Evolutionary conservation across 1,284 basidiomycete genomes (phyloP).

Genomic region (Tilletia indica): DNA sequence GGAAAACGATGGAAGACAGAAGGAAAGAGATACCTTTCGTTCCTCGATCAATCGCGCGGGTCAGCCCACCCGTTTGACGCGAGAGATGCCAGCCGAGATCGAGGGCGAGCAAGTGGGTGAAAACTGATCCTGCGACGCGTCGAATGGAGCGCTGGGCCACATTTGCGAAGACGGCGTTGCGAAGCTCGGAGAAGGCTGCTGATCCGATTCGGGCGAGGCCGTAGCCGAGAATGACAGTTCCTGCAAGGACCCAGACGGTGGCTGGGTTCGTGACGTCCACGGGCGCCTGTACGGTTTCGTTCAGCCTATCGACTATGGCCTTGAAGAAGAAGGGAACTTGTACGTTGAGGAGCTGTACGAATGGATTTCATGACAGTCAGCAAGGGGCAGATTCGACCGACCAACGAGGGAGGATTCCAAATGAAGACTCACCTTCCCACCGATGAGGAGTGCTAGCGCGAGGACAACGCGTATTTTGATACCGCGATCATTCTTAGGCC

Average conservation of each 20-base stretch:
- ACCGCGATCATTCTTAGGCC: slow-evolving; percentile 62
- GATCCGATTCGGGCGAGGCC: slow-evolving; percentile 86
- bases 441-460: slow-evolving; percentile 77
- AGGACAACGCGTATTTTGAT: slow-evolving; percentile 72
- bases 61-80: slow-evolving; percentile 90
- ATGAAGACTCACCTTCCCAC: slow-evolving; percentile 70
- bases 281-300: slow-evolving; percentile 57
- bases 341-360: slow-evolving; percentile 76
- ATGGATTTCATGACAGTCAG: too few species aligned
- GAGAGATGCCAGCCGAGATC: slow-evolving; percentile 90
- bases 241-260: slow-evolving; percentile 87
- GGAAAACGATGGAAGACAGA: slow-evolving; percentile 87
- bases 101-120: slow-evolving; percentile 84
- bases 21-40: slow-evolving; percentile 98
- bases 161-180: slow-evolving; percentile 94
- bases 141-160: slow-evolving; percentile 92
- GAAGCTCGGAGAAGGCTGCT: slow-evolving; percentile 81
- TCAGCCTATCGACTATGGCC: slow-evolving; percentile 80
- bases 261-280: slow-evolving; percentile 73
- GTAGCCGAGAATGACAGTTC: slow-evolving; percentile 84
- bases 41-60: slow-evolving; percentile 91
- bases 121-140: slow-evolving; percentile 87
- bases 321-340: slow-evolving; percentile 98
- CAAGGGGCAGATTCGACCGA: not conserved
- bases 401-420: too few species aligned